Evolutionary conservation across 345 rosid genomes (phyloP).

Genomic region (Citrus mangshanensis): DNA sequence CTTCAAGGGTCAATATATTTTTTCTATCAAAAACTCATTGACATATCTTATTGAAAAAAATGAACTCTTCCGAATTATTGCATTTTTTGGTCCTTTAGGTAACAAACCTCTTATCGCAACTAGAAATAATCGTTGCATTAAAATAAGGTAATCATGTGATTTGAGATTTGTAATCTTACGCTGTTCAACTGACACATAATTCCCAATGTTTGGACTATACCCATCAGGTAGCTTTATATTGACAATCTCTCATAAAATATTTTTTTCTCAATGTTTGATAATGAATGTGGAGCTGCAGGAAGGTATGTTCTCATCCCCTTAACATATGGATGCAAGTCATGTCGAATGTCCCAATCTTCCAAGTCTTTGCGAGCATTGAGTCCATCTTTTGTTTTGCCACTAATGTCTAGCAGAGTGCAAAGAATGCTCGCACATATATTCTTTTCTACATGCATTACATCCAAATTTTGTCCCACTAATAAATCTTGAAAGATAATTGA

Average conservation of each 20-base stretch:
- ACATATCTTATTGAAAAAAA: not conserved
- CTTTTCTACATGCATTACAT: too few relatives aligned
- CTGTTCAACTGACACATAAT: not conserved
- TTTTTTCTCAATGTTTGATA: too few relatives aligned
- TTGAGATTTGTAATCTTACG: not conserved
- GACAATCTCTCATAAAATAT: not conserved
- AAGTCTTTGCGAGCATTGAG: too few relatives aligned
- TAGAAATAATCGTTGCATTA: not conserved
- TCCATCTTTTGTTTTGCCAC: too few relatives aligned
- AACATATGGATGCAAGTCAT: too few relatives aligned
- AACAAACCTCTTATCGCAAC: not conserved
- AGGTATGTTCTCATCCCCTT: too few relatives aligned
- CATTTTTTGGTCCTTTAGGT: not conserved
- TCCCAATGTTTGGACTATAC: not conserved
- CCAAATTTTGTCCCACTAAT: too few relatives aligned
- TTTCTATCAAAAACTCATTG: not conserved
- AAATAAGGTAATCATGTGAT: not conserved
- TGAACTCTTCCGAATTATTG: not conserved
- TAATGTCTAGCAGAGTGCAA: too few relatives aligned
- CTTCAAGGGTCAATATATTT: not conserved
- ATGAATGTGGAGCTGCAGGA: too few relatives aligned
- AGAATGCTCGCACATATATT: too few relatives aligned
- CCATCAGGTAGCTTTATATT: not conserved
- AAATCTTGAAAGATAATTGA: too few relatives aligned
- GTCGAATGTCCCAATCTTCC: too few relatives aligned